Base-by-base conservation (phyloP, 78 protist species). In the Planoprotostelium fungivorum region DNA sequence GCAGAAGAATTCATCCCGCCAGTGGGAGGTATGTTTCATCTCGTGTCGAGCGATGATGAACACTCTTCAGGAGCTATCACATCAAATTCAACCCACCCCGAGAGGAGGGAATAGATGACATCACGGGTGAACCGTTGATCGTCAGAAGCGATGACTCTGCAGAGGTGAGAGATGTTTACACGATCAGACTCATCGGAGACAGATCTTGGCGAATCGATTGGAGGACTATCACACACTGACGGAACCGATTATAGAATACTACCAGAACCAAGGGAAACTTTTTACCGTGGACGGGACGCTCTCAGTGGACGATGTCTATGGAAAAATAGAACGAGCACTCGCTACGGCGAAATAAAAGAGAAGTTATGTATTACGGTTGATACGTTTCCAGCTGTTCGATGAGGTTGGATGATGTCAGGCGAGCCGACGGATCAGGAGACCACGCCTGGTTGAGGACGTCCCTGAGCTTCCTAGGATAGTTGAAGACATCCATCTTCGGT, bases 121-220 rank as follows among this genome's bases (percentile, higher is more conserved):
- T 92, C 84, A 98, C 99, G 10, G 99, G 99, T 25, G 99, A 98
- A 86, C 97, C 98, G 29, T 95, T 98, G 86, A 39, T 95, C 36
- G 97, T 96, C 87, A 95, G 99, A 36, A 1, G 93, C 31, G 99
- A 98, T 73, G 99, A 98, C 95, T 97, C 87, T 36, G 97, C 25
- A 51, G 97, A 16, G 29, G 93, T 91, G 16, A 51, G 73, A 25
- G 31, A 25, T 16, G 31, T 51, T 16, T 25, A 25, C 73, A 5
- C 73, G 16, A 51, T 51, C 31, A 25, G 31, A 25, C 73, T 51
- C 31, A 51, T n/a, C 73, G 73, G 5, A 16, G 5, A 51, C 73
- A 51, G 73, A 84, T 88, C 34, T 87, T 94, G 36, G 39, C 36
- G 83, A 91, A 89, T 84, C 37, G 96, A 63, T 84, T 94, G 35